A percentile compares a stretch with the other conserved stretches of the same genome.
Evolutionary conservation across 208 protist genomes (phyloP).

Genomic region (Acanthamoeba pearcei): DNA sequence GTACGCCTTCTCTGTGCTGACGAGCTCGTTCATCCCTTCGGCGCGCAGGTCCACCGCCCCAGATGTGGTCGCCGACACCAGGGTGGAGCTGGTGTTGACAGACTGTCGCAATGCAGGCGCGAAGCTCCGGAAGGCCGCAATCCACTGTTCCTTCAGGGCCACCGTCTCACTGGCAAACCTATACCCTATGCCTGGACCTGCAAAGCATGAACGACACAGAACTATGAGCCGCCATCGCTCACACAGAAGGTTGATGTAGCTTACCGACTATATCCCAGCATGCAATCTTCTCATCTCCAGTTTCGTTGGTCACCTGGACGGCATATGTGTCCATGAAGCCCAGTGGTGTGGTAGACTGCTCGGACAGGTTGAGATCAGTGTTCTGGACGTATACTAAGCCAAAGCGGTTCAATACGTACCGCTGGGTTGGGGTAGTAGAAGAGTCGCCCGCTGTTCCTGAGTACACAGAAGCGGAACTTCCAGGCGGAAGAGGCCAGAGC

Average conservation of each 20-base stretch:
- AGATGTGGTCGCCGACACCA: background rate
- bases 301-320: background rate
- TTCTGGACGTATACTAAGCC: background rate
- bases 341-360: background rate
- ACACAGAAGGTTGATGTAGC: background rate
- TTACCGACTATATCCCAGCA: background rate
- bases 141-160: background rate
- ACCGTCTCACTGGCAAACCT: background rate
- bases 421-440: background rate
- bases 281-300: background rate
- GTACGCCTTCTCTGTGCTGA: background rate
- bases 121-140: background rate
- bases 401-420: background rate
- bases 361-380: background rate
- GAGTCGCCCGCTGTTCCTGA: background rate
- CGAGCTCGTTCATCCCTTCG: background rate
- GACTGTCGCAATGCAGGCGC: background rate
- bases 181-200: background rate
- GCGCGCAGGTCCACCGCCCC: background rate
- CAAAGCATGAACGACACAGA: background rate
- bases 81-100: background rate
- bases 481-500: background rate
- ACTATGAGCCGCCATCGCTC: no score
- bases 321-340: background rate
- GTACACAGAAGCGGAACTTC: conserved; percentile 32